These are phyloP conservation scores for Alternaria solani DNA, from an alignment of 2,329 filamentous ascomycete species.

Conservation along the genomic window DNA sequence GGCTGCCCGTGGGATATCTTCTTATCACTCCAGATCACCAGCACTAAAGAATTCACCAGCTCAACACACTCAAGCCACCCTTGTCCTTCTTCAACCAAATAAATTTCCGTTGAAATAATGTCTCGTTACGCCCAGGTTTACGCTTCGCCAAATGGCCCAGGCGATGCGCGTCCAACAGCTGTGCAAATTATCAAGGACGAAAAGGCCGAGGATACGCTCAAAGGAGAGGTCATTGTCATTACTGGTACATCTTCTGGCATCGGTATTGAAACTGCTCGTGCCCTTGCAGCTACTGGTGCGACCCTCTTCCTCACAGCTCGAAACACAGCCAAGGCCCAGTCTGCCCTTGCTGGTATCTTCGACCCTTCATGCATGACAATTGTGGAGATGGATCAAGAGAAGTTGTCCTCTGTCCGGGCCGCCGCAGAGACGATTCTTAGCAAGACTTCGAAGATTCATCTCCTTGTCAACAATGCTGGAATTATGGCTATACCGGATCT, in stretches of 20 bases:
- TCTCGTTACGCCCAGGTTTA: slow-evolving; percentile 8
- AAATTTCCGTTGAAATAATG: neutral
- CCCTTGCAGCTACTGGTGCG: slow-evolving; percentile 56
- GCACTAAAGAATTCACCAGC: neutral
- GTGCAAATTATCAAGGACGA: slow-evolving; percentile 53
- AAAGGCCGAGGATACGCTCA: slow-evolving; percentile 41
- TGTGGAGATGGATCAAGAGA: slow-evolving; percentile 39
- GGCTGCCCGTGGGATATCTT: too few species aligned
- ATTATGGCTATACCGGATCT: slow-evolving; percentile 52
- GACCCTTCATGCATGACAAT: slow-evolving; percentile 45
- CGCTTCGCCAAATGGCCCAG: slow-evolving; percentile 42
- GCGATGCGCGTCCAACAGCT: slow-evolving; percentile 54
- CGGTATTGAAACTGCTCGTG: slow-evolving; percentile 43
- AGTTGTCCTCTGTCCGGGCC: slow-evolving; percentile 27
- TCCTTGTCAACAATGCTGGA: slow-evolving; percentile 57
- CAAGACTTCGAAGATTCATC: slow-evolving; percentile 36
- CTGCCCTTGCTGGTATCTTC: slow-evolving; percentile 22
- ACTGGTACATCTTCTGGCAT: slow-evolving; percentile 43
- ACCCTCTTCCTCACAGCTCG: slow-evolving; percentile 55
- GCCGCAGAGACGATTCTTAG: slow-evolving; percentile 29
- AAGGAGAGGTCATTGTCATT: slow-evolving; percentile 39
- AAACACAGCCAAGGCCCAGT: slow-evolving; percentile 52
- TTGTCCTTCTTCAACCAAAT: too few species aligned
- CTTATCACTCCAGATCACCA: too few species aligned
- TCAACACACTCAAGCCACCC: too few species aligned